These are phyloP conservation scores for Albugo laibachii DNA, from an alignment of 352 stramenopile species.

Conservation along the genomic window DNA sequence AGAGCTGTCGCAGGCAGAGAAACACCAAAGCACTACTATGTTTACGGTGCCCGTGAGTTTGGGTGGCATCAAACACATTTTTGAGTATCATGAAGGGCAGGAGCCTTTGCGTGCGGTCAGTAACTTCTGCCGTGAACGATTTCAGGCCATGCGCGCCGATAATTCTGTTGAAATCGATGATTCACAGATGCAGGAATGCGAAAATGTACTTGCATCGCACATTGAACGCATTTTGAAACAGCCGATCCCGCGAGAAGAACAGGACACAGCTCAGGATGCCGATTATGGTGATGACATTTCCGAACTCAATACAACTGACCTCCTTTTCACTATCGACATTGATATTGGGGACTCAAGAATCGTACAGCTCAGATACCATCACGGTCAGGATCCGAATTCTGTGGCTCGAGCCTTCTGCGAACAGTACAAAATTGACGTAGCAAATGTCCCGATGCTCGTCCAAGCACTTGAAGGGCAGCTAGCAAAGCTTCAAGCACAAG, in stretches of 20 bases:
- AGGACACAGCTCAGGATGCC: neutral
- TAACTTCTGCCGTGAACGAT: slow-evolving; percentile 50
- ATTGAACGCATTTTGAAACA: slow-evolving; percentile 1
- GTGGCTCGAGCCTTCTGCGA: slow-evolving; percentile 35
- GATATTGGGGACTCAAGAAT: slow-evolving; percentile 23
- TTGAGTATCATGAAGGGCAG: slow-evolving; percentile 45
- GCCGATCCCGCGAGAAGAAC: neutral
- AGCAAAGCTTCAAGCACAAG: slow-evolving; percentile 10
- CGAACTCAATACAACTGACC: slow-evolving; percentile 9
- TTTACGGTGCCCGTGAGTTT: slow-evolving; percentile 45
- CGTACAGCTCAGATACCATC: slow-evolving; percentile 22
- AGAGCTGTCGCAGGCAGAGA: slow-evolving; percentile 1
- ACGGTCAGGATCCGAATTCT: slow-evolving; percentile 24
- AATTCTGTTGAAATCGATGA: slow-evolving; percentile 29
- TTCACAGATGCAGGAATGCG: slow-evolving; percentile 36
- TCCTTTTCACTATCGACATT: slow-evolving; percentile 57
- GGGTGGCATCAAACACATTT: slow-evolving; percentile 23
- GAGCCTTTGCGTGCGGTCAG: slow-evolving; percentile 32
- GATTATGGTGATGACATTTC: slow-evolving; percentile 2
- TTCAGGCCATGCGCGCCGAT: slow-evolving; percentile 28
- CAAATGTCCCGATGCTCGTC: slow-evolving; percentile 35
- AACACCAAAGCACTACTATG: slow-evolving; percentile 1
- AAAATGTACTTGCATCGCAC: slow-evolving; percentile 18
- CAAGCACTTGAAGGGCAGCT: slow-evolving; percentile 32
- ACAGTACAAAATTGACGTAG: slow-evolving; percentile 22